Percentiles rank a stretch among this genome's conserved stretches.
Conservation (phyloP, 768 basidiomycete genomes). For the Russula sp. region DNA sequence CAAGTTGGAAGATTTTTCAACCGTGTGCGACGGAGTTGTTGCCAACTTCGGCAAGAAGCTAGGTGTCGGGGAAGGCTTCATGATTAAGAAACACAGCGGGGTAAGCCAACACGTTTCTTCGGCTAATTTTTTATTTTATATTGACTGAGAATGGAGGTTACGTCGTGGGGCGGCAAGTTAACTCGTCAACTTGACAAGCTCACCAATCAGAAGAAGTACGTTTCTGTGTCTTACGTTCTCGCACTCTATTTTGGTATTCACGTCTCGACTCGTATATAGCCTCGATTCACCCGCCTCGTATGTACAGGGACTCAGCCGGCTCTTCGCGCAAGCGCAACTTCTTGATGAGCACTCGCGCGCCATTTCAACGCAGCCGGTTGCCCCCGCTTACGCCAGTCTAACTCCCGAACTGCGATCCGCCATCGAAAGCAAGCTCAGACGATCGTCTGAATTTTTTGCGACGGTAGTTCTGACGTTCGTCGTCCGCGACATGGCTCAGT, state of each 20-base stretch:
- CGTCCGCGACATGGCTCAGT: conserved; percentile 75
- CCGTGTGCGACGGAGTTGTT: conserved; percentile 72
- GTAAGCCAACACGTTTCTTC: conserved; percentile 31
- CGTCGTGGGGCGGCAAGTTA: conserved; percentile 67
- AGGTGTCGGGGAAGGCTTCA: conserved; percentile 82
- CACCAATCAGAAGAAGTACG: conserved; percentile 86
- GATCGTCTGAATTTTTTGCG: conserved; percentile 88
- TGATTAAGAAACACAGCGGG: conserved; percentile 67
- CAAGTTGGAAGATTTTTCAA: conserved; percentile 76
- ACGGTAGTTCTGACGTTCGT: conserved; percentile 86
- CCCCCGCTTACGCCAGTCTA: conserved; percentile 69
- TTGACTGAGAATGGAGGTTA: conserved; percentile 34
- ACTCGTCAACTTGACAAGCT: conserved; percentile 75
- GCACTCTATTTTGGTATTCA: neutral
- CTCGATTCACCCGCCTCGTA: conserved; percentile 86
- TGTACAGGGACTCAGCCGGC: conserved; percentile 64
- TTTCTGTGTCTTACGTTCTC: neutral
- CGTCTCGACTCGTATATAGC: conserved; percentile 35
- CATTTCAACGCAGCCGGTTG: conserved; percentile 53
- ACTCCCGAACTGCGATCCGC: conserved; percentile 54
- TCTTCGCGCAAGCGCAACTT: conserved; percentile 72
- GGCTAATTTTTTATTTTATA: neutral
- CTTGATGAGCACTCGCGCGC: conserved; percentile 85
- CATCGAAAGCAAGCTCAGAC: conserved; percentile 69
- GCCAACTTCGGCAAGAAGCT: conserved; percentile 83